phyloP scores from a whole-genome alignment of 768 basidiomycete species.

The Hemileccinum impolitum region DNA sequence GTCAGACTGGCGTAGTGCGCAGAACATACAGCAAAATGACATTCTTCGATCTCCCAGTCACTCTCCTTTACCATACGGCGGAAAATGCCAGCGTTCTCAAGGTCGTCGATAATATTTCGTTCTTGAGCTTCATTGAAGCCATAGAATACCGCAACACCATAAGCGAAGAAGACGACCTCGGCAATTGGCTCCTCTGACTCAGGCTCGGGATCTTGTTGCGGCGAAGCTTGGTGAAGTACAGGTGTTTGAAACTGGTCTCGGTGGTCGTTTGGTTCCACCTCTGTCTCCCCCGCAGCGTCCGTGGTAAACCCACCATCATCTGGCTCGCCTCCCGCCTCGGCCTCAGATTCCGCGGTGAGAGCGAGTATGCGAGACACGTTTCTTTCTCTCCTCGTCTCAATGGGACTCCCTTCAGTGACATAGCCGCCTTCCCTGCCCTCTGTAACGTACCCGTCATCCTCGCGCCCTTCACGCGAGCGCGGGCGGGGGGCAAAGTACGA shows the following conservation, averaged over 20 bases:
- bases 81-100: slow-evolving; percentile 68
- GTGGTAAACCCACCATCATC: slow-evolving; percentile 13
- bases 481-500: slow-evolving; percentile 59
- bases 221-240: neutral
- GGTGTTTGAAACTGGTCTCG: slow-evolving; percentile 6
- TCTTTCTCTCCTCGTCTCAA: slow-evolving; percentile 7
- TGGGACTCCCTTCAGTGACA: slow-evolving; percentile 40
- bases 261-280: slow-evolving; percentile 6
- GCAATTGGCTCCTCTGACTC: slow-evolving; percentile 48
- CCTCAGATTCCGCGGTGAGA: slow-evolving; percentile 7
- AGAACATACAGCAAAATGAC: slow-evolving; percentile 70
- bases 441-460: slow-evolving; percentile 23
- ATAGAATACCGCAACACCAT: slow-evolving; percentile 92
- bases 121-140: slow-evolving; percentile 81
- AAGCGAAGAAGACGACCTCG: slow-evolving; percentile 77
- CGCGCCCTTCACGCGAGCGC: slow-evolving; percentile 18
- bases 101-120: slow-evolving; percentile 78
- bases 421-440: slow-evolving; percentile 53
- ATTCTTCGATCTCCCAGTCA: slow-evolving; percentile 92
- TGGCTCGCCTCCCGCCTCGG: slow-evolving; percentile 3
- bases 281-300: slow-evolving; percentile 13
- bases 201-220: slow-evolving; percentile 1
- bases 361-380: neutral
- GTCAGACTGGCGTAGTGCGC: neutral
- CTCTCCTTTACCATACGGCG: slow-evolving; percentile 56